phyloP scores from a whole-genome alignment of 2,329 filamentous ascomycete genomes.

The Penicillium capsulatum region DNA sequence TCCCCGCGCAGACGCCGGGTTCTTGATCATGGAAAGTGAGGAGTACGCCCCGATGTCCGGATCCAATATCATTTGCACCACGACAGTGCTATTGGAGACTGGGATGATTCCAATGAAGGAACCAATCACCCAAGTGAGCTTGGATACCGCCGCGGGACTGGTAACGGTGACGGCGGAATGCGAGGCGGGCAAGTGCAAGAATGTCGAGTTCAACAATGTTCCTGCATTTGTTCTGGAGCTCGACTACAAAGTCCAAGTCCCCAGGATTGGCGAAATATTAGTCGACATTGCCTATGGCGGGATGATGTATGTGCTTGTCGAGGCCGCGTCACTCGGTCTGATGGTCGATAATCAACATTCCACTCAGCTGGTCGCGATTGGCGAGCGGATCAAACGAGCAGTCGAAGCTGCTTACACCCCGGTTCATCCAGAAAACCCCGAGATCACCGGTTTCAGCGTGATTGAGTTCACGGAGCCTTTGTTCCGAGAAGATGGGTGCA shows the following conservation, averaged over 20 bases:
- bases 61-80: slow-evolving; percentile 44
- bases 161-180: slow-evolving; percentile 43
- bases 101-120: slow-evolving; percentile 48
- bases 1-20: slow-evolving; percentile 43
- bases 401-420: slow-evolving; percentile 36
- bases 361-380: slow-evolving; percentile 40
- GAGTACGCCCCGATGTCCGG: slow-evolving; percentile 48
- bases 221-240: slow-evolving; percentile 43
- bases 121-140: slow-evolving; percentile 38
- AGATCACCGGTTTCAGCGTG: slow-evolving; percentile 41
- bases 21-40: slow-evolving; percentile 47
- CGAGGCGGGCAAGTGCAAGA: slow-evolving; percentile 42
- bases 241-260: slow-evolving; percentile 40
- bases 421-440: slow-evolving; percentile 44
- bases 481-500: slow-evolving; percentile 16
- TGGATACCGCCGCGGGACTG: slow-evolving; percentile 47
- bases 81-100: slow-evolving; percentile 47
- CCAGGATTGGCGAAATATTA: slow-evolving; percentile 37
- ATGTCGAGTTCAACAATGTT: slow-evolving; percentile 46
- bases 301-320: slow-evolving; percentile 45
- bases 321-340: slow-evolving; percentile 38
- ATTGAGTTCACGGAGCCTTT: slow-evolving; percentile 40
- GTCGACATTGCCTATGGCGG: slow-evolving; percentile 49
- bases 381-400: slow-evolving; percentile 43
- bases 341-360: slow-evolving; percentile 32